These are phyloP conservation scores for Rhododendron molle DNA, from an alignment of 148 eudicot genomes.

Conservation along the genomic window DNA sequence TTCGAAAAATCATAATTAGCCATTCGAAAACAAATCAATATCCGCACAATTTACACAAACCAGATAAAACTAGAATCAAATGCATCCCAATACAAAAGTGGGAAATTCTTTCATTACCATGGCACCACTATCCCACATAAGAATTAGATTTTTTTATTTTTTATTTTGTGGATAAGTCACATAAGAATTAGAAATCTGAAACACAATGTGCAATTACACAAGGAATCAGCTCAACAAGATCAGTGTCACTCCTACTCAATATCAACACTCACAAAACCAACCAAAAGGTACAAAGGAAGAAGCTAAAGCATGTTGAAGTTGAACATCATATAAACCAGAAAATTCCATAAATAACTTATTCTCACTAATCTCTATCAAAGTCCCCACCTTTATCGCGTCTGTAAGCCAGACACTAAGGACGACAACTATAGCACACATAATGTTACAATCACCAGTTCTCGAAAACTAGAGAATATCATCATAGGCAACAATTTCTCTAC, in stretches of 20 bases:
- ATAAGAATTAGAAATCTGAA: background rate
- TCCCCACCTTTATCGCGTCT: background rate
- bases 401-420: background rate
- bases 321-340: background rate
- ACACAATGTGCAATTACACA: background rate
- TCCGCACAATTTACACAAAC: background rate
- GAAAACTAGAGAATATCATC: constrained; percentile 63
- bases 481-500: constrained; percentile 80
- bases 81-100: background rate
- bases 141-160: background rate
- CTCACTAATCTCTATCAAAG: background rate
- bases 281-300: background rate
- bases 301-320: background rate
- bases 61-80: background rate
- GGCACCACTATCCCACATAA: background rate
- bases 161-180: background rate
- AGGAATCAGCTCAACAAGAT: background rate
- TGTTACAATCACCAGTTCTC: background rate
- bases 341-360: background rate
- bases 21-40: background rate
- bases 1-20: background rate
- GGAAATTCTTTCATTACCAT: background rate
- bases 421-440: constrained; percentile 4
- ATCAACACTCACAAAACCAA: background rate
- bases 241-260: background rate